Conservation (phyloP, 495 filamentous ascomycete genomes). For the Tuber aestivum region DNA sequence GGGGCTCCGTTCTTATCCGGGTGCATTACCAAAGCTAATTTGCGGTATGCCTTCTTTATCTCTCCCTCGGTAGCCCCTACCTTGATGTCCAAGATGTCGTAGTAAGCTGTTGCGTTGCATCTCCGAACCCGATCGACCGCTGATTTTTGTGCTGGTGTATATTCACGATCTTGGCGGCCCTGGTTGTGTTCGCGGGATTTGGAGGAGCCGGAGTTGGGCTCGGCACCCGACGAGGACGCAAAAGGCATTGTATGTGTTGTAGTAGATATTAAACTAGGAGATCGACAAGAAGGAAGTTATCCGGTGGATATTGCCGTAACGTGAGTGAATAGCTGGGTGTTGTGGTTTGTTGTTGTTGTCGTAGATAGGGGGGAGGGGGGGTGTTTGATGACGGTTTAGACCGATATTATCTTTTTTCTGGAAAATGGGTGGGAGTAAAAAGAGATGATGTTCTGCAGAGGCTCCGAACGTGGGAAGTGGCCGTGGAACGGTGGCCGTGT, state of each 20-base stretch:
- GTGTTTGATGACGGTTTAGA: not conserved
- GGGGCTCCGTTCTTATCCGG: slow-evolving; percentile 99
- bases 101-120: slow-evolving; percentile 81
- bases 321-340: not conserved
- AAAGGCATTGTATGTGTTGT: slow-evolving; percentile 59
- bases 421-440: slow-evolving; percentile 10
- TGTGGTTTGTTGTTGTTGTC: not conserved
- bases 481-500: slow-evolving; percentile 11
- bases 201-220: slow-evolving; percentile 55
- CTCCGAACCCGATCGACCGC: slow-evolving; percentile 79
- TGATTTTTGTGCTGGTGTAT: slow-evolving; percentile 80
- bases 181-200: slow-evolving; percentile 83
- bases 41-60: slow-evolving; percentile 93
- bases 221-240: slow-evolving; percentile 67
- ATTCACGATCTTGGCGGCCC: slow-evolving; percentile 84
- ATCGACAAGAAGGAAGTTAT: slow-evolving; percentile 1
- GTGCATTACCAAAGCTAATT: slow-evolving; percentile 80
- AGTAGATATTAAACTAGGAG: not conserved
- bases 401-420: not conserved
- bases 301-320: slow-evolving; percentile 4
- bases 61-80: slow-evolving; percentile 65
- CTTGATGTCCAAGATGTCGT: slow-evolving; percentile 70
- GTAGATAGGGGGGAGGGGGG: not conserved
- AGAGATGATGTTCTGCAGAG: slow-evolving; percentile 9
- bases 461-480: not conserved